Base-by-base conservation (phyloP, 2,329 filamentous ascomycete genomes). In the Incumbomyces lentus region DNA sequence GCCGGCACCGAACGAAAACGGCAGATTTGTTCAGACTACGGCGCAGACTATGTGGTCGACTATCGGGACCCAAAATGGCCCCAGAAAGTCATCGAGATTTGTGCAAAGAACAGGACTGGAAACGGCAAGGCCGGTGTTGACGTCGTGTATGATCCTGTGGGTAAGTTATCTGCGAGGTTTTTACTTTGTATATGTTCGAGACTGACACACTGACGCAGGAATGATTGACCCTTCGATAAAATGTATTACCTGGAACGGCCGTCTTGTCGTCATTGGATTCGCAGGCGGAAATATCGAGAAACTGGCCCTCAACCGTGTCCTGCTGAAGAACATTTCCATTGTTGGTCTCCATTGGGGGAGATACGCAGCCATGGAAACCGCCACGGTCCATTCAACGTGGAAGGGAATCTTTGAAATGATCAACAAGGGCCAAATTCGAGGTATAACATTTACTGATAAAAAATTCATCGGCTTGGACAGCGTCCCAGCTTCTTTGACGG, bases 81-180 rank as follows among this genome's bases (percentile, higher is more conserved):
- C 2, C 71, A 79, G 52, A 64, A 79, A 50, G 87, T 95, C 40
- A 85, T 85, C 69, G 79, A 78, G 55, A 65, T 96, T 37, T 69
- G 67, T 51, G 59, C 61, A 17, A 52, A 60, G 50, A 55, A 70
- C 37, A 57, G 68, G 49, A 90, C 84, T 3, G 86, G 85, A 0
- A 78, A 79, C 52, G 76, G 76, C 1, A 69, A 73, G 36, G 62
- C 63, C 0, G 80, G 88, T 10, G 89, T 95, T 14, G 89, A 96
- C 65, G 86, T 96, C 43, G 89, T 96, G 17, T 96, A 87, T 68
- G 90, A 96, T 64, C 88, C 90, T 11, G 90, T 96, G 1, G 90
- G 90, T 1, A 48, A 49, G 53, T 55, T 8, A 13, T 3, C 13
- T 35, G 8, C n/a, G 14, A 7, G 11, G 18, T 5, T 17, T 19